Base-by-base conservation (phyloP, 2,329 filamentous ascomycete genomes). In the Harringtonia aguacate region DNA sequence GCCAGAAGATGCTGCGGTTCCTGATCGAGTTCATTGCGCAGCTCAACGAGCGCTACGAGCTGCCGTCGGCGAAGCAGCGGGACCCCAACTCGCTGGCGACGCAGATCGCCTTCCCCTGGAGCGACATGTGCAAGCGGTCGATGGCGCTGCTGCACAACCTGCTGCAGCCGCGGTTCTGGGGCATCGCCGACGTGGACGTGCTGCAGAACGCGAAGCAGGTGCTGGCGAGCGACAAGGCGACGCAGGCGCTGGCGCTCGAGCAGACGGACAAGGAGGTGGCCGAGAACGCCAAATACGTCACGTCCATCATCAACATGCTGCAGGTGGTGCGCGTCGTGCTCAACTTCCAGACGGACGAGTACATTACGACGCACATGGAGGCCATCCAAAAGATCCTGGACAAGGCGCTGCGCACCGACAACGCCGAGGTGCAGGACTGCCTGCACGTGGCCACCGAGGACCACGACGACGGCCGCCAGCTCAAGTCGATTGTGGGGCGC, bases 21-120 rank as follows among this genome's bases (percentile, higher is more conserved):
- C 75, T 98, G 28, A 85, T 97, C 27, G 86, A 92, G 48, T 97
- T 97, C 62, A 95, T 97, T 53, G 89, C 88, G 2, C 84, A 87
- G 41, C 72, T 95, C 20, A 83, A 84, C 17, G 92, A 97, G 61
- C 79, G 89, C 29, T 95, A 85, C 58, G 80, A 81, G 18, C 75
- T 88, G 20, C 82, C 82, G 14, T 84, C 84, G 20, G 73, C 77
- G 14, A 84, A 81, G 53, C 71, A 78, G 35, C 75, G 78, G 39
- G 79, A 84, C 35, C 53, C 68, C 13, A 57, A 60, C 1, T 55
- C 55, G 38, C 60, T 64, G 35, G 65, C 68, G 21, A 68, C 68
- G 29, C 66, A 69, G 35, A 62, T 68, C 39, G 66, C 75, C 14
- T 59, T 76, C 10, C 68, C 74, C 20, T 75, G 79, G 38, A 79